These are phyloP conservation scores for Alternaria consortialis DNA, from an alignment of 2,329 filamentous ascomycete genomes.

Conservation along the genomic window DNA sequence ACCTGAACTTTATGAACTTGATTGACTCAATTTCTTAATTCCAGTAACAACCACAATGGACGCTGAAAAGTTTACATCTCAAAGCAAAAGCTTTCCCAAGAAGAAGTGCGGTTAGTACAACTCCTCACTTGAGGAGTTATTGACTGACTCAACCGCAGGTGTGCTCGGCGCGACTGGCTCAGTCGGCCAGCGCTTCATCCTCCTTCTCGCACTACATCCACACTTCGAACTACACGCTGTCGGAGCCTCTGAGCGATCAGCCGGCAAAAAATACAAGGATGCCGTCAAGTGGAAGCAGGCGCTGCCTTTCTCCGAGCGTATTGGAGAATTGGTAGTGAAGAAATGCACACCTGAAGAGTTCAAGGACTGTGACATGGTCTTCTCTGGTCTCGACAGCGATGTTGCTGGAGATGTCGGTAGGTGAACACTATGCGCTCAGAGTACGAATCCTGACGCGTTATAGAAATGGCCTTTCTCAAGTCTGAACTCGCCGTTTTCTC, in stretches of 20 bases:
- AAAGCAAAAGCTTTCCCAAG: conserved; percentile 55
- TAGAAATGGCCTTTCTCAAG: conserved; percentile 87
- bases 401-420: conserved; percentile 90
- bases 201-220: conserved; percentile 87
- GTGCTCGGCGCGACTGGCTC: conserved; percentile 93
- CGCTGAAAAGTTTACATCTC: conserved; percentile 54
- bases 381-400: conserved; percentile 90
- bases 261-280: conserved; percentile 93
- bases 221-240: conserved; percentile 86
- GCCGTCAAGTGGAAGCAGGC: conserved; percentile 96
- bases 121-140: conserved; percentile 46
- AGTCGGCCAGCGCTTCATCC: conserved; percentile 94
- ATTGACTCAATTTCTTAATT: conserved; percentile 35
- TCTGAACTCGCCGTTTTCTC: conserved; percentile 92
- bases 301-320: conserved; percentile 75
- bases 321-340: conserved; percentile 84
- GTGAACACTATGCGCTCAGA: conserved; percentile 28
- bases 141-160: conserved; percentile 47
- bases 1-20: conserved; percentile 25
- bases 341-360: conserved; percentile 86
- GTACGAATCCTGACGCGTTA: conserved; percentile 3
- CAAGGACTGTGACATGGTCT: conserved; percentile 88
- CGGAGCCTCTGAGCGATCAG: conserved; percentile 87
- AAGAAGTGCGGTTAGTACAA: conserved; percentile 62
- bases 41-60: conserved; percentile 50